phyloP scores from a whole-genome alignment of 352 stramenopile species.

The Elongisporangium undulatum region DNA sequence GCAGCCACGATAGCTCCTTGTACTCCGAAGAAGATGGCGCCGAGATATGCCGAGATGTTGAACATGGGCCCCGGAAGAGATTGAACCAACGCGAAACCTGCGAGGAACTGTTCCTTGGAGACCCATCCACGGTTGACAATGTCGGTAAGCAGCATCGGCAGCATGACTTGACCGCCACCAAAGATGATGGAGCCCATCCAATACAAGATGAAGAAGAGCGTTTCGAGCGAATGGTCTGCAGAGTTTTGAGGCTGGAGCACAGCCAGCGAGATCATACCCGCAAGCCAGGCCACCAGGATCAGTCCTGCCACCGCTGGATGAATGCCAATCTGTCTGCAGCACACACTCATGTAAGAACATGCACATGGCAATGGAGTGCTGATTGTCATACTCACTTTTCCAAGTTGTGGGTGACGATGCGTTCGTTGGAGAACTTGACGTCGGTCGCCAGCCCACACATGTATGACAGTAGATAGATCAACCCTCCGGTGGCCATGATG shows the following conservation, averaged over 20 bases:
- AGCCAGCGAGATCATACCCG: conserved; percentile 56
- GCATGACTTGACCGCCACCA: conserved; percentile 92
- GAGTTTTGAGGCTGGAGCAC: conserved; percentile 42
- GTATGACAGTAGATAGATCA: conserved; percentile 53
- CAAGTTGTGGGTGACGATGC: conserved; percentile 25
- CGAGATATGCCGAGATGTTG: conserved; percentile 94
- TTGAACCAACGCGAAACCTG: conserved; percentile 92
- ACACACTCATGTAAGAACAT: neutral
- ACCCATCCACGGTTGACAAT: conserved; percentile 86
- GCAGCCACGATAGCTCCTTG: conserved; percentile 86
- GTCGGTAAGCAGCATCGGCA: conserved; percentile 84
- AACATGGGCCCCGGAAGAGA: conserved; percentile 92
- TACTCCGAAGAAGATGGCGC: conserved; percentile 81
- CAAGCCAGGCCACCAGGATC: conserved; percentile 78
- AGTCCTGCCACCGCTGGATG: conserved; percentile 60
- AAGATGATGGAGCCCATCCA: conserved; percentile 95
- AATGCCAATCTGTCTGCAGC: conserved; percentile 85
- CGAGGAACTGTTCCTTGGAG: conserved; percentile 90
- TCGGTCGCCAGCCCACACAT: conserved; percentile 26
- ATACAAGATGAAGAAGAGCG: conserved; percentile 91
- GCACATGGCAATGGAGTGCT: neutral
- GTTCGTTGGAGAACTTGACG: conserved; percentile 17
- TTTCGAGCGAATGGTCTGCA: conserved; percentile 29
- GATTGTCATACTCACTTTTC: conserved; percentile 20
- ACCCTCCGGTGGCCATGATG: conserved; percentile 73